Evolutionary conservation across 345 rosid genomes (phyloP), one percentile per base, ranked within the genome.

Genomic region (Gossypium rotundifolium): DNA sequence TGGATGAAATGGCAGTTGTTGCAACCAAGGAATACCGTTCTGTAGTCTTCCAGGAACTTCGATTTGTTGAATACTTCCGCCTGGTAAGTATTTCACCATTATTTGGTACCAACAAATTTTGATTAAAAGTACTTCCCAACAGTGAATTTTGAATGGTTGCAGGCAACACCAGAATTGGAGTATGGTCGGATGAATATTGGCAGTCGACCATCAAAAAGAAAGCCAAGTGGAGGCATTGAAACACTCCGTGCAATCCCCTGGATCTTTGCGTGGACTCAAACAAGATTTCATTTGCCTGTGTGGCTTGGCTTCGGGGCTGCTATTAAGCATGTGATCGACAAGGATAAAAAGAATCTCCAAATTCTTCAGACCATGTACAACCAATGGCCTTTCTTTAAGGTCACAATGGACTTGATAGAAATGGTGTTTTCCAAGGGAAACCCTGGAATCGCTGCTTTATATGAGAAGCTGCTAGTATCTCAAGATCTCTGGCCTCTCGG

Each of bases 221-320:
- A 91, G 86, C 90, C 96, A 2, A 91, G 96, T n/a, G 98, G 98
- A 72, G 99, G 99, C 40, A 95, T 95, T 5, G 99, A 93, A 75
- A 88, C 97, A 48, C 92, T 95, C 17, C 93, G 99, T 59, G 98
- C 99, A 12, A 95, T 95, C 77, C 99, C 99, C 2, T 95, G 99
- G 99, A 93, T 95, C 77, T 95, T 95, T 80, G 99, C 98, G 1
- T 95, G 99, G 99, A 93, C 99, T 17, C 98, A 95, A 81, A 93
- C 98, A 5, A 91, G 99, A 81, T 95, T 95, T 72, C 98, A 93
- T 78, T 87, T 95, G 45, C 99, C 97, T 0, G 97, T 93, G 10
- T 93, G 99, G 99, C 97, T 95, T 67, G 99, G 99, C 68, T 91
- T 93, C 66, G 94, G 99, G 72, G 88, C 86, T 2, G 97, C 98